Percentiles rank a stretch among this genome's conserved stretches.
These are phyloP conservation scores for Penicillium nucicola DNA, from an alignment of 495 filamentous ascomycete genomes.

Conservation along the genomic window DNA sequence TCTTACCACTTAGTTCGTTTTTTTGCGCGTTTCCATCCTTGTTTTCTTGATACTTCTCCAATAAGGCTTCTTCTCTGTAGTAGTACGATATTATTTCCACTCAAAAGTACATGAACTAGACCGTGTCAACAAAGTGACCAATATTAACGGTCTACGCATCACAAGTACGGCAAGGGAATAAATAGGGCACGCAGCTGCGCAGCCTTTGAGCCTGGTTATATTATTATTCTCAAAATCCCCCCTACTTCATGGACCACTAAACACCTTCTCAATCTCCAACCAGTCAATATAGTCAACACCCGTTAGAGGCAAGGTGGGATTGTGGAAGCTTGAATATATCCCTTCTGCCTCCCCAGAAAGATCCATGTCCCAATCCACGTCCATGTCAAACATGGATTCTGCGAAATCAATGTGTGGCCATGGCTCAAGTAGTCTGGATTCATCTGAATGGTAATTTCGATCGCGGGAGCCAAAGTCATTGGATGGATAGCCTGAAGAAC, in stretches of 20 bases:
- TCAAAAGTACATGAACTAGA: too few relatives aligned
- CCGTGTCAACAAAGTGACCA: too few relatives aligned
- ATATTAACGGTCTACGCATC: too few relatives aligned
- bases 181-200: too few relatives aligned
- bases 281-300: constrained; percentile 22
- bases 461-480: background rate
- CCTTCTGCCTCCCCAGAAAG: constrained; percentile 17
- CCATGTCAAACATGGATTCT: constrained; percentile 12
- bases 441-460: background rate
- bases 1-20: too few relatives aligned
- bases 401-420: constrained; percentile 6
- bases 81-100: too few relatives aligned
- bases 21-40: too few relatives aligned
- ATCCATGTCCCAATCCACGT: constrained; percentile 15
- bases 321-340: constrained; percentile 20
- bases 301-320: constrained; percentile 18
- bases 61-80: too few relatives aligned
- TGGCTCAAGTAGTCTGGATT: constrained; percentile 14
- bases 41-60: too few relatives aligned
- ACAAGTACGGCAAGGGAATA: too few relatives aligned
- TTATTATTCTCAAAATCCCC: too few relatives aligned
- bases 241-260: constrained; percentile 4
- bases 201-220: too few relatives aligned
- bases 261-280: constrained; percentile 22
- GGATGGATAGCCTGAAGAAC: background rate